These are phyloP conservation scores for Combretum micranthum DNA, from an alignment of 345 rosid genomes.

Conservation along the genomic window DNA sequence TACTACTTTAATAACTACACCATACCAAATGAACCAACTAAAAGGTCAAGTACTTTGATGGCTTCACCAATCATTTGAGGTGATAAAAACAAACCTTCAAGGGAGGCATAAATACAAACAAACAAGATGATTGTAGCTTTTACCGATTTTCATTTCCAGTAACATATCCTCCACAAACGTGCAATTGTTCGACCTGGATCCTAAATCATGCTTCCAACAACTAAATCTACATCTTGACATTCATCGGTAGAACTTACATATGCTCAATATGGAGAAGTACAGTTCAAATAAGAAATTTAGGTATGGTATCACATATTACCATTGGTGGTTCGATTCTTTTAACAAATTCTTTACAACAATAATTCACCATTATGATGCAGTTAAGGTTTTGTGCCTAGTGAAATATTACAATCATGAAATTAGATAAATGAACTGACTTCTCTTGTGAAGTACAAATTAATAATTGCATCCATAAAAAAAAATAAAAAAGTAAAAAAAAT, in stretches of 20 bases:
- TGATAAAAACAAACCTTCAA: constrained; percentile 56
- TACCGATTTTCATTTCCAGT: constrained; percentile 48
- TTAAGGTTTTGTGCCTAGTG: constrained; percentile 43
- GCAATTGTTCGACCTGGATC: constrained; percentile 72
- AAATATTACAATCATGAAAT: background rate
- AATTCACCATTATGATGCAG: constrained; percentile 60
- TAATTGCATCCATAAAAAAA: too few species aligned
- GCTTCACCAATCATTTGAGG: constrained; percentile 81
- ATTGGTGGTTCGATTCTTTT: constrained; percentile 51
- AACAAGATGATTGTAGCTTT: constrained; percentile 57
- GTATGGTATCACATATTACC: constrained; percentile 33
- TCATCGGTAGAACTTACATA: background rate
- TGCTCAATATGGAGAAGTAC: too few species aligned
- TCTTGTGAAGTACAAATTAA: too few species aligned
- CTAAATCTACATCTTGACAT: constrained; percentile 51
- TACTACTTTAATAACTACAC: background rate
- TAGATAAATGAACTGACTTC: too few species aligned
- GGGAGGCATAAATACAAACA: constrained; percentile 52
- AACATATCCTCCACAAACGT: constrained; percentile 63
- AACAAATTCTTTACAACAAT: constrained; percentile 61
- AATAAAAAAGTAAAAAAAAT: too few species aligned
- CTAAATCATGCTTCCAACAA: constrained; percentile 66
- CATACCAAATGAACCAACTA: background rate
- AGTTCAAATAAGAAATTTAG: background rate
- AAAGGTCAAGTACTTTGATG: constrained; percentile 37